Evolutionary conservation across 2,329 filamentous ascomycete species (phyloP).

Genomic region (Phoma herbarum): DNA sequence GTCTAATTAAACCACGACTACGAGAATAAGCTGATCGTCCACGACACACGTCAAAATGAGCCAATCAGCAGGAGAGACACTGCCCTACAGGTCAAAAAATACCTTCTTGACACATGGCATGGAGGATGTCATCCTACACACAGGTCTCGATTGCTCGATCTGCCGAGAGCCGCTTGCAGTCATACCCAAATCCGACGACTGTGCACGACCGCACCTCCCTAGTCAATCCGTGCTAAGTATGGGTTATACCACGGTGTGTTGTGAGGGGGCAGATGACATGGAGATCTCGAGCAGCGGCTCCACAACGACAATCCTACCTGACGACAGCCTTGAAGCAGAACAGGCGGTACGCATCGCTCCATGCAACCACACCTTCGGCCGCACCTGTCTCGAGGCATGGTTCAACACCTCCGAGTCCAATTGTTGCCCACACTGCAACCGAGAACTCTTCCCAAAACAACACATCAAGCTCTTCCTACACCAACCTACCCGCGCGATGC

Average conservation of each 20-base stretch:
- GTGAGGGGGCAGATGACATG: background rate
- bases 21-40: too few relatives aligned
- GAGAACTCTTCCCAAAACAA: background rate
- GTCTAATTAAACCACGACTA: too few relatives aligned
- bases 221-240: background rate
- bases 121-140: background rate
- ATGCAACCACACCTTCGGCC: slow-evolving; percentile 4
- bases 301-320: background rate
- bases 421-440: slow-evolving; percentile 8
- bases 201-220: too few relatives aligned
- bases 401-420: background rate
- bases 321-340: background rate
- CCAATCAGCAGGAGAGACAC: background rate
- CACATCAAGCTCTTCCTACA: slow-evolving; percentile 1
- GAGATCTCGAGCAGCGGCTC: background rate
- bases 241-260: background rate
- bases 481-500: background rate
- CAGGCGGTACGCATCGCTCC: background rate
- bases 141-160: background rate
- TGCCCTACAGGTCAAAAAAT: background rate
- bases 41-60: background rate
- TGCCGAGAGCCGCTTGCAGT: slow-evolving; percentile 1
- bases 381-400: slow-evolving; percentile 3
- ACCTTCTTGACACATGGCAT: background rate
- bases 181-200: background rate